Evolutionary conservation across 768 basidiomycete genomes (phyloP).

Genomic region (Cubamyces sp.): DNA sequence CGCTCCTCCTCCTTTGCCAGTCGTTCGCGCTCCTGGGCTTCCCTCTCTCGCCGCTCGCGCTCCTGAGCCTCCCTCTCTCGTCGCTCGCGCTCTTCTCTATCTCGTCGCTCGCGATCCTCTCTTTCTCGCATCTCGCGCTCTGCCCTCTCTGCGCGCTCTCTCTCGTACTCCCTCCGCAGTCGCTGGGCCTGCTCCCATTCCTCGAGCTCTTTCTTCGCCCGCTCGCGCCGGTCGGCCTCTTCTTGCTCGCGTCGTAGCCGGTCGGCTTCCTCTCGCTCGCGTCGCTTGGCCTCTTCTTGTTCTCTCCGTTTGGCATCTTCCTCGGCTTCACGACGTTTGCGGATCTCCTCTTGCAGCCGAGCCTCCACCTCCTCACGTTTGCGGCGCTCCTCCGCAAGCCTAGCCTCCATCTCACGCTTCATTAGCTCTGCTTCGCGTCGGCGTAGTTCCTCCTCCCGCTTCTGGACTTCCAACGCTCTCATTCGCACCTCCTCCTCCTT

Average conservation of each 20-base stretch:
- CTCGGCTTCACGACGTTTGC: constrained; percentile 29
- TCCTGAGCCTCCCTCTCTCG: constrained; percentile 20
- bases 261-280: constrained; percentile 28
- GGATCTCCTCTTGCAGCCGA: constrained; percentile 37
- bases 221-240: constrained; percentile 23
- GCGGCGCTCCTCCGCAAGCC: constrained; percentile 34
- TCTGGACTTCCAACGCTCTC: constrained; percentile 27
- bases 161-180: constrained; percentile 27
- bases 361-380: constrained; percentile 39
- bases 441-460: constrained; percentile 40
- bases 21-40: constrained; percentile 15
- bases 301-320: constrained; percentile 36
- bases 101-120: constrained; percentile 34
- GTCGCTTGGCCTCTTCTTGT: constrained; percentile 37
- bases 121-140: constrained; percentile 40
- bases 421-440: constrained; percentile 35
- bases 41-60: constrained; percentile 14
- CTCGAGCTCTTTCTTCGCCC: constrained; percentile 10
- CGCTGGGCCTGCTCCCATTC: constrained; percentile 9
- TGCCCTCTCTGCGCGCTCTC: constrained; percentile 35
- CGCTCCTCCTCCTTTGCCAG: constrained; percentile 17
- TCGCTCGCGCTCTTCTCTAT: constrained; percentile 22
- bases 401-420: constrained; percentile 33
- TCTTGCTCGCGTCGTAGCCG: constrained; percentile 14
- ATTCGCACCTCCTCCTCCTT: constrained; percentile 31